These are phyloP conservation scores for Neurospora sp. DNA, from an alignment of 495 filamentous ascomycete species.

Conservation along the genomic window DNA sequence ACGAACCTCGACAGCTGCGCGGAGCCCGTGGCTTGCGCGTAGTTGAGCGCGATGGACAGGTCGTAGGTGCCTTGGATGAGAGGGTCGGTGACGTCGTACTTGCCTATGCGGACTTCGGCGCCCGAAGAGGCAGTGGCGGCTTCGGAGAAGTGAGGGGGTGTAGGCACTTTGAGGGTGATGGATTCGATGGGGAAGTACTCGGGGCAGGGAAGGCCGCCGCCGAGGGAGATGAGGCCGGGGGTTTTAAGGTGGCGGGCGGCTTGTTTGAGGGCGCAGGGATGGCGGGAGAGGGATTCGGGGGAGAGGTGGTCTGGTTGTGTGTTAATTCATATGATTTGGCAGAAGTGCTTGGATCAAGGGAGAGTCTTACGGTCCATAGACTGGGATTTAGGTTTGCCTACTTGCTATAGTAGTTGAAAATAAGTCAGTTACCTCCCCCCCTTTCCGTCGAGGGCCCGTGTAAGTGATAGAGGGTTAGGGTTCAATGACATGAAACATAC, in stretches of 20 bases:
- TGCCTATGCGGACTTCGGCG: conserved; percentile 53
- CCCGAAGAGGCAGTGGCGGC: conserved; percentile 46
- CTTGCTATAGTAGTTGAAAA: conserved; percentile 16
- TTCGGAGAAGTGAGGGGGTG: conserved; percentile 54
- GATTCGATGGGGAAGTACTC: conserved; percentile 69
- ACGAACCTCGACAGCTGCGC: conserved; percentile 81
- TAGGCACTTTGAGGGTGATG: conserved; percentile 25
- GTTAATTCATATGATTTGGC: conserved; percentile 5
- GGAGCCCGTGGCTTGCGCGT: conserved; percentile 74
- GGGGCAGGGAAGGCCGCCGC: conserved; percentile 80
- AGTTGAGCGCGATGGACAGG: conserved; percentile 77
- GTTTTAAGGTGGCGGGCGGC: conserved; percentile 62
- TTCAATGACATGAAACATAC: conserved; percentile 27
- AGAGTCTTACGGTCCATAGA: conserved; percentile 71
- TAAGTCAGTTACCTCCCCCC: background rate
- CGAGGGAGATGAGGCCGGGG: conserved; percentile 74
- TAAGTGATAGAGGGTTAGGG: background rate
- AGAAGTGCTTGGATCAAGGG: background rate
- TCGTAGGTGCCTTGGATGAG: conserved; percentile 42
- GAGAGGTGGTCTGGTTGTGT: conserved; percentile 36
- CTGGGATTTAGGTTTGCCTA: conserved; percentile 67
- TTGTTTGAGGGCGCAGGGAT: conserved; percentile 61
- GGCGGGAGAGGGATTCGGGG: conserved; percentile 43
- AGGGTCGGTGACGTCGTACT: conserved; percentile 61
- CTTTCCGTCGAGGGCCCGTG: background rate